Percentiles rank a stretch among this genome's conserved stretches.
Evolutionary conservation across 805 yeast genomes (phyloP).

Genomic region (Ogataea paraovalis): DNA sequence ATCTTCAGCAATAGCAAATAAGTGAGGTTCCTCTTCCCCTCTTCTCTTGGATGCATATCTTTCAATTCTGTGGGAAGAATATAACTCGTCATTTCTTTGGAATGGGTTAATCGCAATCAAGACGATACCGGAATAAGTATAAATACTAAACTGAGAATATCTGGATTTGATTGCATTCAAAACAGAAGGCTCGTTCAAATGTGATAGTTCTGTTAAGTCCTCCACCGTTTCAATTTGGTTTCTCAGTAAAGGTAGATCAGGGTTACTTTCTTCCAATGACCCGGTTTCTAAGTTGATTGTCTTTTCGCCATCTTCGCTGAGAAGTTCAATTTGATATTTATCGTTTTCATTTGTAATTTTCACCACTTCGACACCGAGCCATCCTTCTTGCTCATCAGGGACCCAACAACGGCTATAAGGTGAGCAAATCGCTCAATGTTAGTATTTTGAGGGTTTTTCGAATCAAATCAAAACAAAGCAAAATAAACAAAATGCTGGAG

Average conservation of each 20-base stretch:
- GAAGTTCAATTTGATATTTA: constrained; percentile 48
- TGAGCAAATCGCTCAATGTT: constrained; percentile 3
- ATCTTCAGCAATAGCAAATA: constrained; percentile 96
- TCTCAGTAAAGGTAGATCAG: constrained; percentile 71
- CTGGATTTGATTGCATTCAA: constrained; percentile 88
- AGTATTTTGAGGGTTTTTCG: neutral
- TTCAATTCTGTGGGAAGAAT: constrained; percentile 89
- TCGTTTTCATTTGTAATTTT: constrained; percentile 37
- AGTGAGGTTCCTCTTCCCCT: constrained; percentile 95
- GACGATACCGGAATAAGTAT: constrained; percentile 95
- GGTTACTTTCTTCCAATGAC: constrained; percentile 46
- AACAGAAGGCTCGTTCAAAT: constrained; percentile 94
- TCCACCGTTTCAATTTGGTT: constrained; percentile 94
- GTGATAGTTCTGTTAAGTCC: constrained; percentile 87
- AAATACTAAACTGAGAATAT: constrained; percentile 84
- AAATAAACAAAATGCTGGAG: neutral
- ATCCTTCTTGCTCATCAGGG: constrained; percentile 68
- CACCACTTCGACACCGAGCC: constrained; percentile 67
- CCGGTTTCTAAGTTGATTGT: constrained; percentile 46
- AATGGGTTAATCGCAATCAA: constrained; percentile 95
- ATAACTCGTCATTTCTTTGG: constrained; percentile 85
- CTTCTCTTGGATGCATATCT: constrained; percentile 90
- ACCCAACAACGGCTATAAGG: constrained; percentile 67
- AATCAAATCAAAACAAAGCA: neutral
- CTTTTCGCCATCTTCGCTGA: constrained; percentile 46